Conservation (phyloP, 116 monocot species). For the Papilionanthe hybrid region DNA sequence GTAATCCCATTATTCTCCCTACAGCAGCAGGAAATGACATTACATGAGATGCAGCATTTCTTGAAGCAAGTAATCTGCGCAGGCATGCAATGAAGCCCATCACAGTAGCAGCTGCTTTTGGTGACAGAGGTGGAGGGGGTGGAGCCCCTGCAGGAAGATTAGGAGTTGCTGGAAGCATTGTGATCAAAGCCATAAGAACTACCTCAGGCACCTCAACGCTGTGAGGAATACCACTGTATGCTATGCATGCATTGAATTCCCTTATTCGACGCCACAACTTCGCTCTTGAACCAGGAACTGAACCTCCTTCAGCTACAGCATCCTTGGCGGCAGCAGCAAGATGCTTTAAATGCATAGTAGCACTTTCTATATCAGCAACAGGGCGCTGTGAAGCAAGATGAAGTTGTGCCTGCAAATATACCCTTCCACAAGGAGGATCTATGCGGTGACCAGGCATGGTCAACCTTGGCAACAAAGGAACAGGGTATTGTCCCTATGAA, state of each 20-base stretch:
- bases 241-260: constrained; percentile 97
- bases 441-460: constrained; percentile 96
- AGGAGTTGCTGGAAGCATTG: constrained; percentile 91
- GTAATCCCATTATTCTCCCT: constrained; percentile 93
- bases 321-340: constrained; percentile 94
- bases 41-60: constrained; percentile 93
- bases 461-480: constrained; percentile 90
- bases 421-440: constrained; percentile 96
- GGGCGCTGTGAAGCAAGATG: constrained; percentile 32
- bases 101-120: constrained; percentile 96
- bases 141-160: constrained; percentile 94
- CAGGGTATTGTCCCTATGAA: constrained; percentile 68
- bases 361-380: constrained; percentile 58
- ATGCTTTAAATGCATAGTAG: constrained; percentile 85
- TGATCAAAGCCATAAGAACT: constrained; percentile 95
- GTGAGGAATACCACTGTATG: constrained; percentile 77
- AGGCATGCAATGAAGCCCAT: constrained; percentile 95
- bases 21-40: constrained; percentile 99
- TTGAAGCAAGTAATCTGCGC: constrained; percentile 84
- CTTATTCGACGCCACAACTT: constrained; percentile 96
- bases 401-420: constrained; percentile 34
- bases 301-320: constrained; percentile 92
- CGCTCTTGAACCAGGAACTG: constrained; percentile 88
- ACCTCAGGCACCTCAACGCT: constrained; percentile 92
- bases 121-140: constrained; percentile 91